Conservation (phyloP, 768 basidiomycete genomes). For the Mycena sanguinolenta region DNA sequence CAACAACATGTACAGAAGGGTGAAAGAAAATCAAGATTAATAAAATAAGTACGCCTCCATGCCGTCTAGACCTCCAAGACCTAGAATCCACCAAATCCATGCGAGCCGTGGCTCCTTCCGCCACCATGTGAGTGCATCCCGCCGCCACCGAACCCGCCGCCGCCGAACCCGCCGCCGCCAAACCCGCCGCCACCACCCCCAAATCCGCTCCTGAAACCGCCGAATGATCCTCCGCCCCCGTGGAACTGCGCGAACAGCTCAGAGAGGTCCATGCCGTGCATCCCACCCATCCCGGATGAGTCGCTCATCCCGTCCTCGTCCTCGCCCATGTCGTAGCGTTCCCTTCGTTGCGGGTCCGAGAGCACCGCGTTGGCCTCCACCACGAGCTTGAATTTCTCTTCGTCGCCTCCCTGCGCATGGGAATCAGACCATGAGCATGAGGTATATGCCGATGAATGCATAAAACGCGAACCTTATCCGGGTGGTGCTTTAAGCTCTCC, state of each 20-base stretch:
- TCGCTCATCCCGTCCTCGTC: conserved; percentile 79
- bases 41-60: not conserved
- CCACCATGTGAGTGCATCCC: conserved; percentile 17
- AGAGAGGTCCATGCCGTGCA: conserved; percentile 67
- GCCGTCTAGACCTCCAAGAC: not conserved
- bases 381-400: conserved; percentile 95
- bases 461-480: conserved; percentile 73
- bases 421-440: too few species aligned
- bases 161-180: conserved; percentile 2
- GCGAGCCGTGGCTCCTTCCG: conserved; percentile 19
- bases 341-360: conserved; percentile 78
- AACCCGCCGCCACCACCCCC: conserved; percentile 45
- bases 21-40: conserved; percentile 1
- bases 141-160: not conserved
- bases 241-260: conserved; percentile 77
- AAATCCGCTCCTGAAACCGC: not conserved
- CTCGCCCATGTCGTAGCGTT: conserved; percentile 86
- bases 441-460: not conserved
- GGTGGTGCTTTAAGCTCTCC: conserved; percentile 88
- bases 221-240: conserved; percentile 40
- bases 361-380: conserved; percentile 86
- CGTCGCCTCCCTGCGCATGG: conserved; percentile 82
- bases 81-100: conserved; percentile 25
- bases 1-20: not conserved
- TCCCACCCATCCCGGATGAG: conserved; percentile 59